Evolutionary conservation across 2,329 filamentous ascomycete species (phyloP), one percentile per base, ranked within the genome.

Genomic region (Cladosporium sp.): DNA sequence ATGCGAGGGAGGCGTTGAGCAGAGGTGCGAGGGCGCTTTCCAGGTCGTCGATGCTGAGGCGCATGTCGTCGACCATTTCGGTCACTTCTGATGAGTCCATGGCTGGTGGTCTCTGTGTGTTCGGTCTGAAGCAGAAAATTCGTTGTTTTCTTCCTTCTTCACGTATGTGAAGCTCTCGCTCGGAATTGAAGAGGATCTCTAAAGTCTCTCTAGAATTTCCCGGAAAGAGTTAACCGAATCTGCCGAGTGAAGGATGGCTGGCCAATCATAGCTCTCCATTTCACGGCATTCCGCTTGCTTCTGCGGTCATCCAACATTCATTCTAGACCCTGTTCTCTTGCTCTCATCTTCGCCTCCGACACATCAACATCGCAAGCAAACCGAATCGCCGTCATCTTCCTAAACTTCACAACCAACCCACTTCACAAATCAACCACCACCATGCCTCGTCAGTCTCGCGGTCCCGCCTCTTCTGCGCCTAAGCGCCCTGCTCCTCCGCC

Each of bases 21-120:
- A 97, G 73, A n/a, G 92, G 89, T 56, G 80, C 72, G 24, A 97
- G 76, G 3, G 80, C 77, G 30, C 84, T 80, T 65, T 95, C 83
- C 41, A 97, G 79, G 50, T 85, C 80, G 70, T 95, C 88, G 44
- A 97, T 80, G 66, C 90, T 83, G 7, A 44, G 47, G 59, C 82
- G 80, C 45, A 96, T 82, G 66, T 84, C 80, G 12, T 48, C 45
- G 12, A 27, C 45, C 7, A 48, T 36, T 27, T 48, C 45, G 15
- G 40, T 48, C 12, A 48, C 45, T 7, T 48, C 45, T 32, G 45
- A 48, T 11, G 45, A 48, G 29, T 48, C 45, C 45, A 48, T 48
- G 18, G 19, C 12, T 13, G 37, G 15, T 19, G 40, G 24, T 20
- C 34, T 18, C 19, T 29, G 32, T 7, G 24, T 41, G 17, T 1